These are phyloP conservation scores for Ophiosphaerella korrae DNA, from an alignment of 2,329 filamentous ascomycete genomes.

Conservation along the genomic window DNA sequence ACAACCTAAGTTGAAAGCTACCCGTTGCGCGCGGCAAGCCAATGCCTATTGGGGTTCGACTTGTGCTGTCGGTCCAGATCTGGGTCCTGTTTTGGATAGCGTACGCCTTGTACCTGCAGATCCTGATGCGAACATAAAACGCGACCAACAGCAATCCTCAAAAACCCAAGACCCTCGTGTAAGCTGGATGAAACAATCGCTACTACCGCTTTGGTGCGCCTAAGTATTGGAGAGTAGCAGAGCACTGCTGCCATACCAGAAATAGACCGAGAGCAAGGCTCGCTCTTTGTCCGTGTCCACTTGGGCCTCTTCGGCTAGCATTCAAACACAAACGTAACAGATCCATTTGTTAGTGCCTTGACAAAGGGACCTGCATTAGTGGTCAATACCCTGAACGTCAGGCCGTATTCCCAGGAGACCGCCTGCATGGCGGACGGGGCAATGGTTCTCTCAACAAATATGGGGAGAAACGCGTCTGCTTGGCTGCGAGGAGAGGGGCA, in stretches of 20 bases:
- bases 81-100: background rate
- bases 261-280: constrained; percentile 11
- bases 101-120: constrained; percentile 35
- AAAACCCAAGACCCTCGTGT: constrained; percentile 10
- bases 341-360: background rate
- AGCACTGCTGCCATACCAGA: background rate
- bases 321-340: constrained; percentile 21
- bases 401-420: background rate
- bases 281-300: constrained; percentile 12
- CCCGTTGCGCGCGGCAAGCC: background rate
- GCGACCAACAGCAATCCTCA: constrained; percentile 9
- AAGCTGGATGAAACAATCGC: constrained; percentile 27
- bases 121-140: constrained; percentile 36
- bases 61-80: background rate
- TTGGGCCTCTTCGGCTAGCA: constrained; percentile 9
- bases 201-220: constrained; percentile 10
- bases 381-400: background rate
- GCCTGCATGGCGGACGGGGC: constrained; percentile 1
- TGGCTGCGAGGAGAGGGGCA: background rate
- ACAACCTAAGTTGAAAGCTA: background rate
- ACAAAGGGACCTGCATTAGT: constrained; percentile 17
- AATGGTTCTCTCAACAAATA: background rate
- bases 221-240: background rate
- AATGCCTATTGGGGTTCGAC: too few relatives aligned
- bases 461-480: background rate